Conservation (phyloP, 306 rosid species). For the Dicorynia guianensis region DNA sequence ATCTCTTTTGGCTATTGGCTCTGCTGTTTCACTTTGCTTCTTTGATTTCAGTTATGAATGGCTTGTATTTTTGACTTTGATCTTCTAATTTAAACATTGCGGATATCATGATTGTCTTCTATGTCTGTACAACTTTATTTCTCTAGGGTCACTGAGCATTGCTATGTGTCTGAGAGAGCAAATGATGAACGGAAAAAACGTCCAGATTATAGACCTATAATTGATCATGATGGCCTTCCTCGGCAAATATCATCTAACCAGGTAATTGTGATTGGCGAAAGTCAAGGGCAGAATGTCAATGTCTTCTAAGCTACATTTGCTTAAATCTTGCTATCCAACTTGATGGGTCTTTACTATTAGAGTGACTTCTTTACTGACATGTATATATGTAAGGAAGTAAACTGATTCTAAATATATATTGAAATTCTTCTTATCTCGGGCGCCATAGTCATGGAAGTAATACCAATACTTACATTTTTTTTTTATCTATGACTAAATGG, state of each 20-base stretch:
- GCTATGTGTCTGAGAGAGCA: slow-evolving; percentile 67
- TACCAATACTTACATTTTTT: slow-evolving; percentile 2
- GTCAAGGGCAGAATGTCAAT: slow-evolving; percentile 15
- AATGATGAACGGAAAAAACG: slow-evolving; percentile 70
- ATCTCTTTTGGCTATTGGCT: no score
- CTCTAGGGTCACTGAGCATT: slow-evolving; percentile 69
- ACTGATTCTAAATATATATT: slow-evolving; percentile 10
- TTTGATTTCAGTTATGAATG: no score
- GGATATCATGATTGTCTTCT: slow-evolving; percentile 31
- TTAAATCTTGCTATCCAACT: not conserved
- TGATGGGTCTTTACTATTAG: not conserved
- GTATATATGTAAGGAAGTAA: not conserved
- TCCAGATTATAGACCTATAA: slow-evolving; percentile 68
- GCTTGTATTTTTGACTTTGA: no score
- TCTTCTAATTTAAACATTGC: slow-evolving; percentile 8
- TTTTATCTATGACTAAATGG: not conserved
- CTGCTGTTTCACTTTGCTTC: no score
- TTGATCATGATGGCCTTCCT: slow-evolving; percentile 86
- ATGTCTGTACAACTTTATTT: slow-evolving; percentile 6
- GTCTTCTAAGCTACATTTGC: slow-evolving; percentile 16
- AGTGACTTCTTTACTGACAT: not conserved
- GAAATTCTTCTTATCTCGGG: slow-evolving; percentile 10
- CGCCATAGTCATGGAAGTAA: slow-evolving; percentile 15
- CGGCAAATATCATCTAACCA: slow-evolving; percentile 52
- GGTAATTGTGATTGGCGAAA: slow-evolving; percentile 51